Evolutionary conservation across 208 protist genomes (phyloP).

Genomic region (Acanthamoeba royreba): DNA sequence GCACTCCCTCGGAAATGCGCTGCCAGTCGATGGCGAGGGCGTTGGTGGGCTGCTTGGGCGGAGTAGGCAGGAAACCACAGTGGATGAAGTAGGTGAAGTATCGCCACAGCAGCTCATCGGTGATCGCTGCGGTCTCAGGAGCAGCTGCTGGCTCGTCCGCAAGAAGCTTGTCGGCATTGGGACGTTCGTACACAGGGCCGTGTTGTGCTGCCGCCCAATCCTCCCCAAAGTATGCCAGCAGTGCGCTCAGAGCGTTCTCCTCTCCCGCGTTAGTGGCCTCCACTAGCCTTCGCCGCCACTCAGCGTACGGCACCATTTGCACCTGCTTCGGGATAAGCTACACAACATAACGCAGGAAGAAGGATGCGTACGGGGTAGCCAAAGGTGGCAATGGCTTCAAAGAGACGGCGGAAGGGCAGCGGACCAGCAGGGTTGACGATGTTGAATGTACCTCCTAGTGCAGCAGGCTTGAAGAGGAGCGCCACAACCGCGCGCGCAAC

Average conservation of each 20-base stretch:
- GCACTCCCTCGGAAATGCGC: background rate
- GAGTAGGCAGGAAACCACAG: background rate
- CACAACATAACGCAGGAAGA: background rate
- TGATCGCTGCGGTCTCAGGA: background rate
- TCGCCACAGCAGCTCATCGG: background rate
- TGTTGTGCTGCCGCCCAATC: background rate
- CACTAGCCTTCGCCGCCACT: background rate
- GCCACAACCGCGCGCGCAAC: constrained; percentile 53
- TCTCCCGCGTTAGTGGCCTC: background rate
- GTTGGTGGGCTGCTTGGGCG: background rate
- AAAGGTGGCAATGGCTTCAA: background rate
- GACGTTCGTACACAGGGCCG: background rate
- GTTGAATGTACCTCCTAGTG: background rate
- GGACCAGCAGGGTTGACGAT: background rate
- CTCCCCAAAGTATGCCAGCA: background rate
- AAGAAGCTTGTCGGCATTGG: background rate
- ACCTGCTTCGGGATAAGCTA: background rate
- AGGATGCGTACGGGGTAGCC: background rate
- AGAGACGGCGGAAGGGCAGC: background rate
- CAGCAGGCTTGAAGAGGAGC: background rate
- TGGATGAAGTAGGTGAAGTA: constrained; percentile 28
- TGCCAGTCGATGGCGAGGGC: background rate
- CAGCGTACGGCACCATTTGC: background rate
- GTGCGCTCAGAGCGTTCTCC: background rate
- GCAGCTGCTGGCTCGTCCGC: background rate